Base-by-base conservation (phyloP, 2,329 filamentous ascomycete genomes). In the Cadophora luteo-olivacea region DNA sequence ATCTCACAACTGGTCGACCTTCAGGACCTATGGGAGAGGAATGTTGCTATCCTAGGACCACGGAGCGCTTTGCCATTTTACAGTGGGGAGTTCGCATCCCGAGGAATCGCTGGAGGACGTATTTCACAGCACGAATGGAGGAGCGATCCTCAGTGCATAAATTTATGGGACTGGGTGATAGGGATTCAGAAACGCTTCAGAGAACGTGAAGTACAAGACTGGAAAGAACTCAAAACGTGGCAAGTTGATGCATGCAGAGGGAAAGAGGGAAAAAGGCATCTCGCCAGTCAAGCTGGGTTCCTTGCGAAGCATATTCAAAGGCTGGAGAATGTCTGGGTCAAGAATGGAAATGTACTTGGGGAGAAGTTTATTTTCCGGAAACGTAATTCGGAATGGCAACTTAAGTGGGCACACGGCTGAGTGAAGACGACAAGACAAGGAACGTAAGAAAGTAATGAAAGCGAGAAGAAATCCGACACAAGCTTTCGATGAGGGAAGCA, bases 211-310 rank as follows among this genome's bases (percentile, higher is more conserved):
- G 11, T 55, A 33, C 12, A 14, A 24, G 55, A n/a, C 5, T 58
- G 32, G 55, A 24, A 24, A 14, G 33, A 41, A 8, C 55, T 58
- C 32, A 58, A 58, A 32, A 58, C 9, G 9, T 58, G 55, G 55
- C 19, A 38, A 14, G 55, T 55, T 6, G 25, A 55, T 33, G 9
- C 25, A 19, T 55, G 25, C 29, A 11, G 8, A 16, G 29, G 4
- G 14, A 33, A 5, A 33, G 25, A 12, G 19, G 52, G 52, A 8
- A 25, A 55, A 8, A n/a, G 25, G 7, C 11, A 8, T 32, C 52
- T 32, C 7, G 52, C 25, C 16, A 19, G 29, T 11, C 52, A 55
- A 11, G 33, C 52, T 7, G 19, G 24, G 3, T 1, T 55, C 2
- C 52, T 55, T 32, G 14, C 25, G 25, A 32, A 33, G 11, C 25